These are phyloP conservation scores for Basidiobolus meristosporus DNA, from an alignment of 371 early-diverging fungal genomes.

Conservation along the genomic window DNA sequence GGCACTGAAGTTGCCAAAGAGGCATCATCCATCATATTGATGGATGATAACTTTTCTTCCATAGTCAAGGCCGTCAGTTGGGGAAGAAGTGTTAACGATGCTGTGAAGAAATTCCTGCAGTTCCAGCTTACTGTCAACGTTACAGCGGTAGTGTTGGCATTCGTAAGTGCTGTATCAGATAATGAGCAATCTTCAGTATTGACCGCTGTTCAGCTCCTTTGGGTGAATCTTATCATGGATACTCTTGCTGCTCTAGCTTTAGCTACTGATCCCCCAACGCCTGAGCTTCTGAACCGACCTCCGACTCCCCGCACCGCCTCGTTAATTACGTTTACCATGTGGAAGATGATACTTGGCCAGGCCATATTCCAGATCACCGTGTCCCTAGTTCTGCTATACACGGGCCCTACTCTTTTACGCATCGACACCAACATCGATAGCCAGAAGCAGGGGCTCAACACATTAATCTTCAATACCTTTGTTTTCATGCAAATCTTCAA, in stretches of 20 bases:
- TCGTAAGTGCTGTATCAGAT: constrained; percentile 32
- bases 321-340: constrained; percentile 44
- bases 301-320: constrained; percentile 42
- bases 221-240: constrained; percentile 74
- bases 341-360: constrained; percentile 50
- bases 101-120: constrained; percentile 60
- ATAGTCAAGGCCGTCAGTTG: constrained; percentile 56
- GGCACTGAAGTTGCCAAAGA: constrained; percentile 73
- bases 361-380: constrained; percentile 33
- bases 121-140: constrained; percentile 66
- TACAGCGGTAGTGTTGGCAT: constrained; percentile 44
- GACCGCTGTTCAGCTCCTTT: constrained; percentile 52
- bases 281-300: constrained; percentile 28
- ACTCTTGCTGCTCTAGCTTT: constrained; percentile 60
- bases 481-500: constrained; percentile 64
- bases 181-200: constrained; percentile 24
- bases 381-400: constrained; percentile 26
- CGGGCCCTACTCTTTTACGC: constrained; percentile 17
- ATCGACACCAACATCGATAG: constrained; percentile 1
- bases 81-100: constrained; percentile 64
- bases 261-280: constrained; percentile 52
- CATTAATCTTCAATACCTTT: constrained; percentile 58
- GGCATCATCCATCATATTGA: constrained; percentile 55
- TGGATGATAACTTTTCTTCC: constrained; percentile 64
- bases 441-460: constrained; percentile 10